phyloP scores from a whole-genome alignment of 352 stramenopile species.

The Thalassiosira hispida region DNA sequence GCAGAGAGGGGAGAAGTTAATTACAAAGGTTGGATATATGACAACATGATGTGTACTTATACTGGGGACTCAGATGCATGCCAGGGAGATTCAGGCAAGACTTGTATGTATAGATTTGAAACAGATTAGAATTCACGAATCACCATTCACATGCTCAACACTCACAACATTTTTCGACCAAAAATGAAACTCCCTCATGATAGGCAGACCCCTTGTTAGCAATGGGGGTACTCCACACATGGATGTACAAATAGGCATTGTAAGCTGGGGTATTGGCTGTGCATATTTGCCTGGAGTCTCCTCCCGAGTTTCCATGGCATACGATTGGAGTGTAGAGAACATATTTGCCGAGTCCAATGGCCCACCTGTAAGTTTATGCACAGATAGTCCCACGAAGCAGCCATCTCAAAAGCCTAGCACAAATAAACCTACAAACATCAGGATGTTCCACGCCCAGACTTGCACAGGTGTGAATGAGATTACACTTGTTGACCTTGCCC shows the following conservation, averaged over 20 bases:
- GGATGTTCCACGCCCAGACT: not conserved
- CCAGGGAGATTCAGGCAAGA: conserved; percentile 59
- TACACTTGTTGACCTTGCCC: not conserved
- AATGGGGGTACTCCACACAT: conserved; percentile 17
- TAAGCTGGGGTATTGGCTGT: conserved; percentile 73
- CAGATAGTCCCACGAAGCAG: not conserved
- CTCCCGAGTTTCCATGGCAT: conserved; percentile 25
- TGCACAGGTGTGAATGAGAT: not conserved
- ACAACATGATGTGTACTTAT: conserved; percentile 63
- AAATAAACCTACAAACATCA: not conserved
- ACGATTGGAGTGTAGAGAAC: conserved; percentile 40
- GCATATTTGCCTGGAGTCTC: conserved; percentile 43
- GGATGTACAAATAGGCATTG: conserved; percentile 73
- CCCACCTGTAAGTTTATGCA: conserved; percentile 19
- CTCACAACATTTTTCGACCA: no score
- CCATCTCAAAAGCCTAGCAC: not conserved
- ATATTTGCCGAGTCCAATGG: conserved; percentile 9
- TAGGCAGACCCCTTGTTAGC: conserved; percentile 60
- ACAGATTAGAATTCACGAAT: conserved; percentile 1
- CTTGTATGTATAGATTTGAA: not conserved
- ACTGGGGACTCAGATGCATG: conserved; percentile 39
- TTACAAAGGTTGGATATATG: conserved; percentile 51
- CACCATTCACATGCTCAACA: not conserved
- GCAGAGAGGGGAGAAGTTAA: conserved; percentile 18
- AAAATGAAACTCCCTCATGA: no score